Base-by-base conservation (phyloP, 208 protist species). In the Leptomonas seymouri region DNA sequence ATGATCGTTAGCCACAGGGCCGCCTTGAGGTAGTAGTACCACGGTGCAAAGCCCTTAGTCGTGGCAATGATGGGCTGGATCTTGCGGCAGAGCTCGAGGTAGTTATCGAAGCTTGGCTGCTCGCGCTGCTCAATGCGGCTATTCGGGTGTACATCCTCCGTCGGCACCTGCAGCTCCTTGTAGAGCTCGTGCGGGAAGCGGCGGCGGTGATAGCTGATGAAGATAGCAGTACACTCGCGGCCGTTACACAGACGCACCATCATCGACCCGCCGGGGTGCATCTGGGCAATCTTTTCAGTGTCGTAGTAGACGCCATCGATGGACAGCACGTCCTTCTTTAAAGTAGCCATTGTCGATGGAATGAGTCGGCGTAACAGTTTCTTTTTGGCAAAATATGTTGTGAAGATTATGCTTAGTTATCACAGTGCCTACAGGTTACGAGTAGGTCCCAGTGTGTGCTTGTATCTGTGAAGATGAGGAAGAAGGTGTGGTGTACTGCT, bases 271-370 rank as follows among this genome's bases (percentile, higher is more conserved):
- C 88, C 88, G 9, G 85, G 85, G 73, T 93, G 88, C 44, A 85
- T 75, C 25, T 48, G 28, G 3, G 88, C 85, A 44, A 93, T 55
- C 56, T 84, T 81, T 67, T 84, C 65, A 0, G 88, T 93, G 58
- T 91, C 85, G 59, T 93, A 93, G 75, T 91, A 93, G 59, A 88
- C 80, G 28, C 85, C 88, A 28, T 93, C 88, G 51, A 93, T 88
- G 14, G 78, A 84, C 56, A 91, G 48, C 25, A 91, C 85, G 74
- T 93, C 77, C 34, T 56, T 74, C 64, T 81, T 76, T 14, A 80
- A 36, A 0, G 61, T 50, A 8, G 48, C 7, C 57, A 71, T 71
- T 1, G 25, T 25, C 1, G 34, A 31, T 23, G 28, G 41, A 39
- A 23, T 67, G 2, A 28, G 21, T 36, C 14, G 23, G n/a, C 23